Conservation (phyloP, 2,329 filamentous ascomycete genomes). For the Aspergillus sergii region DNA sequence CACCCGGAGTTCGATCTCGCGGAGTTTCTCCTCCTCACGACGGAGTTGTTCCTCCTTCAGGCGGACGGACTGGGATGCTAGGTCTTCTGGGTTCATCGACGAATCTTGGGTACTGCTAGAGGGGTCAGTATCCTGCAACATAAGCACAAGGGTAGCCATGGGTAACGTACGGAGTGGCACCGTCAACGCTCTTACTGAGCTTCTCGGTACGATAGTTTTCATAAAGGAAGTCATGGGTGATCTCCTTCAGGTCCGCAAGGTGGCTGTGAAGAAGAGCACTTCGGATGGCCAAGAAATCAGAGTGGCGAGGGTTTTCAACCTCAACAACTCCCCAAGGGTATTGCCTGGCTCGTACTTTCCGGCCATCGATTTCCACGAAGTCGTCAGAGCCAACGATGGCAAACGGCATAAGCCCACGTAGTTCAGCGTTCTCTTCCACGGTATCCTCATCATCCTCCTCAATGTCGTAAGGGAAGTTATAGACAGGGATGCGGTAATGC, state of each 20-base stretch:
- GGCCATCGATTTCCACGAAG: conserved; percentile 87
- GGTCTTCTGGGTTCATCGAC: conserved; percentile 96
- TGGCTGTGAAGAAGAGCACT: conserved; percentile 97
- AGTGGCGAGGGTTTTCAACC: conserved; percentile 98
- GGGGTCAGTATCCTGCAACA: conserved; percentile 17
- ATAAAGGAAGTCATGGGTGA: conserved; percentile 99
- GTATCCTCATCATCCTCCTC: conserved; percentile 99
- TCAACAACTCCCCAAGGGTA: conserved; percentile 99
- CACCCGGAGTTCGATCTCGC: conserved; percentile 99
- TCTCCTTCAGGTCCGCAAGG: conserved; percentile 97
- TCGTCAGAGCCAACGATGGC: conserved; percentile 98
- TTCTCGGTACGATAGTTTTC: conserved; percentile 99
- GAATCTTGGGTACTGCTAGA: conserved; percentile 63
- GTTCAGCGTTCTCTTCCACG: conserved; percentile 97
- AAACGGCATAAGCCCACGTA: conserved; percentile 96
- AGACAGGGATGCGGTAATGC: conserved; percentile 98
- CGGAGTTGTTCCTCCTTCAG: conserved; percentile 99
- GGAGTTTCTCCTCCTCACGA: conserved; percentile 98
- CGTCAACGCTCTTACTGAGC: conserved; percentile 98
- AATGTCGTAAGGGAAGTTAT: conserved; percentile 99
- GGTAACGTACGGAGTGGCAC: conserved; percentile 76
- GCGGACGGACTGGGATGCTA: conserved; percentile 94
- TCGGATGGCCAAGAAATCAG: conserved; percentile 95
- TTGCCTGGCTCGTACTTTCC: conserved; percentile 89
- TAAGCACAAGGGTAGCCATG: background rate